Percentiles rank a stretch among this genome's conserved stretches.
Evolutionary conservation across 345 rosid species (phyloP).

Genomic region (Hibiscus syriacus): DNA sequence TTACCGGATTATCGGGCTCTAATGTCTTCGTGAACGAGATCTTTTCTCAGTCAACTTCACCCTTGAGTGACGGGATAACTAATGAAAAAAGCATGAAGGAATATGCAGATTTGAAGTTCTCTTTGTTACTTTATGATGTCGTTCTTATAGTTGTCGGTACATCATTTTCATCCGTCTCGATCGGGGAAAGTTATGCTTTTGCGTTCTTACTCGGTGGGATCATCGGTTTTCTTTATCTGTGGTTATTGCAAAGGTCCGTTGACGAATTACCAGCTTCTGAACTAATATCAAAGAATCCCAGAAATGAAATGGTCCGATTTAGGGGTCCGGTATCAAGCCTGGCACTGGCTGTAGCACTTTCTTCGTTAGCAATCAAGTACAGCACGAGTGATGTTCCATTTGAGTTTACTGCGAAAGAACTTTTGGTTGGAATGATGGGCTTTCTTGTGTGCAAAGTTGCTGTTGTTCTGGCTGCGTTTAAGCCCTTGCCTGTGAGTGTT

Average conservation of each 20-base stretch:
- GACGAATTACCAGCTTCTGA: conserved; percentile 52
- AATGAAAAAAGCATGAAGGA: conserved; percentile 81
- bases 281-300: conserved; percentile 25
- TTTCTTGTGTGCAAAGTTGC: conserved; percentile 83
- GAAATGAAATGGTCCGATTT: conserved; percentile 14
- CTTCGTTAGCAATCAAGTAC: conserved; percentile 33
- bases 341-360: conserved; percentile 40
- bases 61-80: conserved; percentile 16
- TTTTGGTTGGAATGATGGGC: conserved; percentile 67
- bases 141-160: conserved; percentile 45
- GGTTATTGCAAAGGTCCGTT: conserved; percentile 66
- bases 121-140: conserved; percentile 49
- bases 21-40: conserved; percentile 23
- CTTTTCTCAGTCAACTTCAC: conserved; percentile 19
- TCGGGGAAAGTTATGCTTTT: conserved; percentile 38
- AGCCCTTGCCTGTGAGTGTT: conserved; percentile 32
- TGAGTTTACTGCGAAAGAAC: conserved; percentile 48
- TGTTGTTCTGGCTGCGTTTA: conserved; percentile 72
- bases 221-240: conserved; percentile 55
- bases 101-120: conserved; percentile 67
- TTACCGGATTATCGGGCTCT: conserved; percentile 34
- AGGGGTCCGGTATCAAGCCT: conserved; percentile 40
- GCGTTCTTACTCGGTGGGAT: conserved; percentile 76
- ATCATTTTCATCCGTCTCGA: conserved; percentile 28
- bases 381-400: conserved; percentile 25